Evolutionary conservation across 805 yeast genomes (phyloP), one percentile per base, ranked within the genome.

Genomic region (Myxozyma neotropica): DNA sequence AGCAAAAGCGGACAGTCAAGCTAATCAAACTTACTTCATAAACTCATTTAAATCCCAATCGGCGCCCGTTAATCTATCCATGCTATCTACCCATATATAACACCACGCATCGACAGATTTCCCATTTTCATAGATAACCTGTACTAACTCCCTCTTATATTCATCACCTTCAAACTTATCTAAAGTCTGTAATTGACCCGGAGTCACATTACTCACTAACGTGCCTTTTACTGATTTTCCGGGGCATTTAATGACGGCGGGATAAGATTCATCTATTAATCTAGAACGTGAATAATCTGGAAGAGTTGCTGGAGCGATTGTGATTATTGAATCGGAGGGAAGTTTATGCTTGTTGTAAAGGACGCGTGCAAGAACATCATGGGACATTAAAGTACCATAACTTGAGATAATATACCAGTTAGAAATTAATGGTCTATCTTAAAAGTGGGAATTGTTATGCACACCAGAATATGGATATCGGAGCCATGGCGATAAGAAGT

Each of bases 331-430:
- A 46, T 36, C 50, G n/a, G 45, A 19, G 15, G 59, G 64, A 15
- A 61, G 57, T 12, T 51, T 35, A 2, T 29, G 35, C n/a, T 38
- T 43, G 19, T 65, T 61, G 50, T 40, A 63, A 15, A 66, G 55
- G 15, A 68, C 70, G 17, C 67, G 60, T 8, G 69, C 59, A 29
- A 68, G 53, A 26, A 68, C 71, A 24, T 45, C 33, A 6, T 60
- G 59, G 3, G 69, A 59, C 70, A 68, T 68, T 24, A 68, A 42
- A 0, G 70, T 68, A 8, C 71, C 71, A 53, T 68, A 68, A 42
- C 69, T 66, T 17, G 12, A 13, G 3, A 33, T 13, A 19, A n/a
- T 26, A 43, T 12, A 17, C 24, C 50, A 29, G 40, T 15, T 23
- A 31, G 6, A 15, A 4, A 24, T 12, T 35, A n/a, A 12, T 26